Evolutionary conservation across 2,329 filamentous ascomycete species (phyloP).

Genomic region (Tympanopsis confertula): DNA sequence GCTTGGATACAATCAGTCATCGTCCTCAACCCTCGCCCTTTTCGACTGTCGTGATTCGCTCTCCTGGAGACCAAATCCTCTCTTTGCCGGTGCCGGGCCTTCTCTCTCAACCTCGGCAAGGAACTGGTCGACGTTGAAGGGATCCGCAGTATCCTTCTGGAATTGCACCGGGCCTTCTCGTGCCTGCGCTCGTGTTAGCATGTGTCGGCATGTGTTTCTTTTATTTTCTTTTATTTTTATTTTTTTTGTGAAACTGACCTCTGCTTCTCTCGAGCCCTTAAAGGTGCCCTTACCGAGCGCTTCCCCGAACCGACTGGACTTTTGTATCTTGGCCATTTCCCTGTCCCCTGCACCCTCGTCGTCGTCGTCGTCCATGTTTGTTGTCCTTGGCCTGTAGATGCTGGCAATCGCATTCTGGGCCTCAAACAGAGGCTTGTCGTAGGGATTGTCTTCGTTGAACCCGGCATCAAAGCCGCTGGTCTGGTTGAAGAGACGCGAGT

Average conservation of each 20-base stretch:
- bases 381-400: slow-evolving; percentile 74
- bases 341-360: slow-evolving; percentile 70
- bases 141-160: slow-evolving; percentile 75
- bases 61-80: slow-evolving; percentile 67
- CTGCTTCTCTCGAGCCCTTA: slow-evolving; percentile 72
- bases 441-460: slow-evolving; percentile 94
- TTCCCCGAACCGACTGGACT: slow-evolving; percentile 71
- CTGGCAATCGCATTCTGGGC: slow-evolving; percentile 88
- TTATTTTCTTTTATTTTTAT: background rate
- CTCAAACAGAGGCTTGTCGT: slow-evolving; percentile 93
- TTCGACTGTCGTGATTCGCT: slow-evolving; percentile 41
- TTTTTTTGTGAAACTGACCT: slow-evolving; percentile 37
- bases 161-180: slow-evolving; percentile 92
- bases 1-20: no score
- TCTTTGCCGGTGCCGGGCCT: slow-evolving; percentile 47
- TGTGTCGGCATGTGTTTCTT: slow-evolving; percentile 6
- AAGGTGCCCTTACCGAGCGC: slow-evolving; percentile 83
- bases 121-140: slow-evolving; percentile 91
- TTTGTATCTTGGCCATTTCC: slow-evolving; percentile 80
- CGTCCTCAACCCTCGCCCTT: slow-evolving; percentile 67
- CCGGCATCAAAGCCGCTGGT: slow-evolving; percentile 80
- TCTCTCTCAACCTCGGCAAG: slow-evolving; percentile 64
- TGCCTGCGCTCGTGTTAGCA: slow-evolving; percentile 34
- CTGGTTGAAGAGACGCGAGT: slow-evolving; percentile 90
- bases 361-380: slow-evolving; percentile 62